Conservation (phyloP, 2,329 filamentous ascomycete species). For the Diaporthe australafricana region DNA sequence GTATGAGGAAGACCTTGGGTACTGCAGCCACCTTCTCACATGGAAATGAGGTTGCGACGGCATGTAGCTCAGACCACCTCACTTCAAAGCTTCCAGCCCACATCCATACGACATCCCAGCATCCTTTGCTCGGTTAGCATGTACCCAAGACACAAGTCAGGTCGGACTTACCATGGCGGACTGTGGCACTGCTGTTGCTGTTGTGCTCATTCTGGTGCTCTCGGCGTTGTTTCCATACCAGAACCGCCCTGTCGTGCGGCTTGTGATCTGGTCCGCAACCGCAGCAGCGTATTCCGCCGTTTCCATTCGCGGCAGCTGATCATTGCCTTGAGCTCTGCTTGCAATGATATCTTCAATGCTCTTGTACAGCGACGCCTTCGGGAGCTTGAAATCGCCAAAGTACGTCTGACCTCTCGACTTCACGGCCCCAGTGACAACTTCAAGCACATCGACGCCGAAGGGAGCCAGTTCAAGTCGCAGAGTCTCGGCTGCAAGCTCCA, state of each 20-base stretch:
- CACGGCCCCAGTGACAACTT: slow-evolving; percentile 43
- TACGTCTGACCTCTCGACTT: slow-evolving; percentile 40
- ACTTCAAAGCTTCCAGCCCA: slow-evolving; percentile 40
- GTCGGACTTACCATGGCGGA: background rate
- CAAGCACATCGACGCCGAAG: slow-evolving; percentile 44
- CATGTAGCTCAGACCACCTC: background rate
- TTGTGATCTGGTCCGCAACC: slow-evolving; percentile 39
- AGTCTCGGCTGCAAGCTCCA: slow-evolving; percentile 44
- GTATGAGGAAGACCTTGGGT: no score
- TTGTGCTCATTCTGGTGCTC: slow-evolving; percentile 39
- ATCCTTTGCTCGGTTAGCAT: slow-evolving; percentile 7
- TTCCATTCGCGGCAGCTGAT: slow-evolving; percentile 41
- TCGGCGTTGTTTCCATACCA: slow-evolving; percentile 42
- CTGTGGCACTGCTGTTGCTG: slow-evolving; percentile 40
- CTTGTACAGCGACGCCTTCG: slow-evolving; percentile 41
- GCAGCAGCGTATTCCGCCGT: slow-evolving; percentile 40
- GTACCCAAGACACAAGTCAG: background rate
- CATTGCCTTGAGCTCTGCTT: slow-evolving; percentile 41
- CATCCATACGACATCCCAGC: slow-evolving; percentile 39
- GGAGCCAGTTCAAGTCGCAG: slow-evolving; percentile 44
- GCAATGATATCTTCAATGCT: slow-evolving; percentile 39
- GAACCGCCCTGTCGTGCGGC: slow-evolving; percentile 39
- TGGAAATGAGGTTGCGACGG: background rate
- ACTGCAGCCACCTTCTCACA: no score
- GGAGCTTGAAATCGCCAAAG: slow-evolving; percentile 43